Evolutionary conservation across 371 early-diverging fungal species (phyloP), one percentile per base, ranked within the genome.

Genomic region (Zopfochytrium polystomum): DNA sequence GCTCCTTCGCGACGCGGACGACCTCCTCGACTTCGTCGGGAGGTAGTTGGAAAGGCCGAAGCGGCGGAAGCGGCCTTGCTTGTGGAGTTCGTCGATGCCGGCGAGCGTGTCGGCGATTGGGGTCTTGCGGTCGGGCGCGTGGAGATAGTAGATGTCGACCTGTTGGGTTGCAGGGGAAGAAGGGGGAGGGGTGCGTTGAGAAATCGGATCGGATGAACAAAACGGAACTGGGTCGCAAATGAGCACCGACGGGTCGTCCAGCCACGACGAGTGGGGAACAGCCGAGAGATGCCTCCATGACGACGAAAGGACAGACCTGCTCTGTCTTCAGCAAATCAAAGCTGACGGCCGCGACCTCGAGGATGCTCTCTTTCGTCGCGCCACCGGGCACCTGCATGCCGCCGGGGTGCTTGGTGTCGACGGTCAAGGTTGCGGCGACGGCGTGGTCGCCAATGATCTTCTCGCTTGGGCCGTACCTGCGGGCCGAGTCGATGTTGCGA

Each of bases 31-130:
- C 60, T 54, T 65, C 55, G 22, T 30, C 22, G 66, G 29, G 33
- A 27, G 22, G 49, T 49, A 65, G 44, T 65, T 65, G 48, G 60
- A 60, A 23, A 65, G 34, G 7, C 66, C 66, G 46, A 65, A 65
- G 15, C 51, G 31, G 33, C 60, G 43, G 38, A 65, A 65, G 2
- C 3, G 33, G 15, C 55, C 38, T 18, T 38, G 38, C 11, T 7
- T 38, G 38, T 38, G 18, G 11, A 38, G 18, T 18, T 38, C 38
- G 50, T 65, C 23, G 50, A 60, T 51, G 13, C 47, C 66, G 25
- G 34, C 48, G 43, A 65, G 66, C 1, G 55, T 54, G 18, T 47
- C 60, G 23, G 45, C 51, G 11, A 48, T 20, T n/a, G 53, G 55
- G 23, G 42, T 20, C 18, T 34, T 31, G 42, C 49, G 53, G 30